These are phyloP conservation scores for Tulasnella sp. DNA, from an alignment of 768 basidiomycete species.

Conservation along the genomic window DNA sequence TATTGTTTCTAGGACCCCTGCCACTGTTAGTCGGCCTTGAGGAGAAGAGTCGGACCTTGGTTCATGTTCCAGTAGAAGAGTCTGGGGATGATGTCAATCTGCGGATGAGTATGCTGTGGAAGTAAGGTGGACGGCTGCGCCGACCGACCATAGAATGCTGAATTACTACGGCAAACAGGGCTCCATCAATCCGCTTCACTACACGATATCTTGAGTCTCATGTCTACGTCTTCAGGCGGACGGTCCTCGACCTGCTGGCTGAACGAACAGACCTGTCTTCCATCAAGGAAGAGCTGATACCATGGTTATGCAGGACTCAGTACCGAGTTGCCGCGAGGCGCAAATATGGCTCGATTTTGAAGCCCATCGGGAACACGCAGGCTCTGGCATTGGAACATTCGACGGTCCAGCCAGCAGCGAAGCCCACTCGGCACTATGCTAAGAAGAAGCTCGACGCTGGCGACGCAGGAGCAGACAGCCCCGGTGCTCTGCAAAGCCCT, in stretches of 20 bases:
- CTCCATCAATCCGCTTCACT: slow-evolving; percentile 40
- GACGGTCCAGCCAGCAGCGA: slow-evolving; percentile 18
- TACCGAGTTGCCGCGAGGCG: slow-evolving; percentile 45
- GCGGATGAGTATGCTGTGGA: slow-evolving; percentile 67
- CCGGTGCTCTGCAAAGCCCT: slow-evolving; percentile 4
- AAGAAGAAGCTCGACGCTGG: slow-evolving; percentile 4
- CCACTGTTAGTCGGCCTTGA: slow-evolving; percentile 63
- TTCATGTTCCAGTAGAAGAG: slow-evolving; percentile 70
- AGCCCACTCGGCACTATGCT: background rate
- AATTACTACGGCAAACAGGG: slow-evolving; percentile 16
- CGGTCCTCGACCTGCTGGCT: slow-evolving; percentile 66
- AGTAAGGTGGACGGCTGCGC: slow-evolving; percentile 43
- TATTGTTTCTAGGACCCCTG: slow-evolving; percentile 31
- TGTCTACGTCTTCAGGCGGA: slow-evolving; percentile 79
- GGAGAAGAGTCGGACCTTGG: slow-evolving; percentile 56
- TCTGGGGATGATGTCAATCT: slow-evolving; percentile 69
- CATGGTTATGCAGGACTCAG: slow-evolving; percentile 86
- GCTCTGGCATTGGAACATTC: slow-evolving; percentile 31
- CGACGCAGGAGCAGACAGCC: background rate
- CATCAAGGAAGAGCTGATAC: slow-evolving; percentile 83
- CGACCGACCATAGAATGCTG: background rate
- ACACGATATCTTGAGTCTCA: slow-evolving; percentile 69
- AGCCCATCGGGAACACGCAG: slow-evolving; percentile 39
- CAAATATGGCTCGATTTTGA: slow-evolving; percentile 30
- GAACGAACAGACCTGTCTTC: slow-evolving; percentile 69